A percentile compares a stretch with the other conserved stretches of the same genome.
These are phyloP conservation scores for Leishmania tarentolae DNA, from an alignment of 208 protist species.

Conservation along the genomic window DNA sequence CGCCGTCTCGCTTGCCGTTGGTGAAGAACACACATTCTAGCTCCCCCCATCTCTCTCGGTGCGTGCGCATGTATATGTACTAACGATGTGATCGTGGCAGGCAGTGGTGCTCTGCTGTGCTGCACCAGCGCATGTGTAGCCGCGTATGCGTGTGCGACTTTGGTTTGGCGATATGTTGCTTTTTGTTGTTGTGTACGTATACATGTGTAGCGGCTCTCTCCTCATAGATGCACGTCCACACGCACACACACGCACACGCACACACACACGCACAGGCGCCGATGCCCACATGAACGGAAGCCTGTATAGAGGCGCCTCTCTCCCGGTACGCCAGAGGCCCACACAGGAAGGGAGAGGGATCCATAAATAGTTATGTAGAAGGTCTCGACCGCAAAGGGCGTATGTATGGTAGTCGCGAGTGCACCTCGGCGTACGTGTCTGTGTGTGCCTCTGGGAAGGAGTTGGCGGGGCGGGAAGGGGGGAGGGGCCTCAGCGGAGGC, in stretches of 20 bases:
- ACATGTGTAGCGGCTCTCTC: background rate
- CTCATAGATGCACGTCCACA: conserved; percentile 1
- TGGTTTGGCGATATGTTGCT: background rate
- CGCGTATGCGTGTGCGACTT: conserved; percentile 3
- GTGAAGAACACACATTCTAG: conserved; percentile 35
- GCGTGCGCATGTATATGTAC: background rate
- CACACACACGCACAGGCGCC: background rate
- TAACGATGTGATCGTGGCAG: background rate
- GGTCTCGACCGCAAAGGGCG: background rate
- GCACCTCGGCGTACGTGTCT: background rate
- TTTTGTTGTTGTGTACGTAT: background rate
- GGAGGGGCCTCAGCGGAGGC: no score
- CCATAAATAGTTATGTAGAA: no score
- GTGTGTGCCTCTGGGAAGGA: background rate
- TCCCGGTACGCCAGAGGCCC: no score
- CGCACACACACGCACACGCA: background rate
- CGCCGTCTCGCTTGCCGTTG: conserved; percentile 6
- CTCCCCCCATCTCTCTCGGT: background rate
- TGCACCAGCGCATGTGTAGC: background rate
- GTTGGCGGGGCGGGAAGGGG: no score
- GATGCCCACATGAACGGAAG: no score
- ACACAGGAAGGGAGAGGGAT: no score
- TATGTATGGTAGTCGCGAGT: no score
- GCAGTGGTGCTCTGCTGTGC: background rate
- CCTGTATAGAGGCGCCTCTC: no score